A percentile compares a stretch with the other conserved stretches of the same genome.
These are phyloP conservation scores for Neofusicoccum ribis DNA, from an alignment of 2,329 filamentous ascomycete genomes.

Conservation along the genomic window DNA sequence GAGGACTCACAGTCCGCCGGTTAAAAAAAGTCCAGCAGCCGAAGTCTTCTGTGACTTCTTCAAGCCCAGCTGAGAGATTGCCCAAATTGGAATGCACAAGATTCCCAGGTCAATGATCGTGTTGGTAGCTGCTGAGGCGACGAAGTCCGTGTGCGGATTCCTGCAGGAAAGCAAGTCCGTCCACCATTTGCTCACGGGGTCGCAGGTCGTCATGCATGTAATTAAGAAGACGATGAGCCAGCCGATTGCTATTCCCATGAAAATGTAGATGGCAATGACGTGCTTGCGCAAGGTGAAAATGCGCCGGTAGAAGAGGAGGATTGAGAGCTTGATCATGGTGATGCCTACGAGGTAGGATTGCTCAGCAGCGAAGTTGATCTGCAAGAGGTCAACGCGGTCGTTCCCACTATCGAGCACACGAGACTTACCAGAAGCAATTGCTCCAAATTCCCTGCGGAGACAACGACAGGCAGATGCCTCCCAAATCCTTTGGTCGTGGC, in stretches of 20 bases:
- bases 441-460: neutral
- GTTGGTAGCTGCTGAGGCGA: constrained; percentile 3
- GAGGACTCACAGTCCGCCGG: neutral
- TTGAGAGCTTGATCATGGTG: constrained; percentile 32
- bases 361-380: constrained; percentile 33
- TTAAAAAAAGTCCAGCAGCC: neutral
- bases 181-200: constrained; percentile 26
- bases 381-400: neutral
- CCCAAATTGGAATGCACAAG: constrained; percentile 2
- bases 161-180: constrained; percentile 1
- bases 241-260: constrained; percentile 26
- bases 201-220: constrained; percentile 31
- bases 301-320: constrained; percentile 32
- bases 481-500: neutral
- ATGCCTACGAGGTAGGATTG: constrained; percentile 30
- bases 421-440: neutral
- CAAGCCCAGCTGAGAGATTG: neutral
- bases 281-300: constrained; percentile 30
- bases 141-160: neutral
- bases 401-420: neutral
- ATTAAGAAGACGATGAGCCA: constrained; percentile 31
- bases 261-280: constrained; percentile 26
- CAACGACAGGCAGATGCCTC: neutral
- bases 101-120: constrained; percentile 2
- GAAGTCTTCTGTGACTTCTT: constrained; percentile 1